Base-by-base conservation (phyloP, 2,329 filamentous ascomycete species). In the Helotiales sp. region DNA sequence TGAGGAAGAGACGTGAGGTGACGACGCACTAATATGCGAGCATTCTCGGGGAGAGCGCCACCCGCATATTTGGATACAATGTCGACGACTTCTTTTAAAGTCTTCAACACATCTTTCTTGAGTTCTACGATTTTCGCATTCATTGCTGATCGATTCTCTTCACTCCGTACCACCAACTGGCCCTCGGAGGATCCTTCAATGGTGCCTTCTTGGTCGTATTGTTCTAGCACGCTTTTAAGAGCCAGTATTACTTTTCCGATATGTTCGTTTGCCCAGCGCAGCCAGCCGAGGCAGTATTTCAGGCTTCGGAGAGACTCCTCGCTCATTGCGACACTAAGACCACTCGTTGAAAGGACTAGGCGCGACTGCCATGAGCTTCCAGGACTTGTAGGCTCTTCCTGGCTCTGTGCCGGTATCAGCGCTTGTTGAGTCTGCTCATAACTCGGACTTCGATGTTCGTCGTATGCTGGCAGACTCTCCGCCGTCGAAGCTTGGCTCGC, bases 31-130 rank as follows among this genome's bases (percentile, higher is more conserved):
- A 98, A 82, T 24, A 88, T 81, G 31, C 89, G 81, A 0, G 93
- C 93, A 64, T 97, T 96, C 54, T 95, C 90, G 0, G 95, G 93
- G 2, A 99, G 78, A 0, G 93, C 91, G 36, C 91, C 91, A n/a
- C 93, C 93, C 0, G 93, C 90, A 67, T 96, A 96, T 65, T 88
- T 91, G 55, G 90, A 96, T 0, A 99, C 91, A 5, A 89, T 88
- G 61, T 90, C 85, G 36, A 96, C 90, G 29, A 93, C 90, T 54
- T 87, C 85, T 64, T 93, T 90, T 12, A 98, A 80, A 0, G 87
- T 89, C 66, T 88, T 87, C 62, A 96, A 82, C 2, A 95, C 84
- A 57, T 93, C 89, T 5, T 79, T 78, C 66, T 86, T 86, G 46
- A 91, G 77, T 1, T 78, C 79, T 12, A 87, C 84, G 47, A 97